Conservation (phyloP, 257 asterid genomes). For the Solanum ossicruentum region DNA sequence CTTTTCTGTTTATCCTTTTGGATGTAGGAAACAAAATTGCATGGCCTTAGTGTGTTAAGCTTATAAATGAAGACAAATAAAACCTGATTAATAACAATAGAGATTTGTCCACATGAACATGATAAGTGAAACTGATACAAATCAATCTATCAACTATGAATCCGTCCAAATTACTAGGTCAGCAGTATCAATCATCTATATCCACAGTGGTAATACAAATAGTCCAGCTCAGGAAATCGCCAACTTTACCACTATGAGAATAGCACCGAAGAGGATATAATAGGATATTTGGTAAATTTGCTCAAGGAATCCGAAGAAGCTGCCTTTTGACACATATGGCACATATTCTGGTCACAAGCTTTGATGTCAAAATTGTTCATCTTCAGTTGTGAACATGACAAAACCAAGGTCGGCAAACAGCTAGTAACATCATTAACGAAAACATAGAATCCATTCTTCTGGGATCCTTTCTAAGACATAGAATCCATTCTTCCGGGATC, state of each 20-base stretch:
- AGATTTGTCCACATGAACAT: not conserved
- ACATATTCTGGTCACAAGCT: not conserved
- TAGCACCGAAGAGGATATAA: not conserved
- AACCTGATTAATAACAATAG: not conserved
- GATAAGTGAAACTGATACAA: not conserved
- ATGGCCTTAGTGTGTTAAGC: not conserved
- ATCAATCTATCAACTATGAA: not conserved
- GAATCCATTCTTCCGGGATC: not conserved
- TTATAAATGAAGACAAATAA: not conserved
- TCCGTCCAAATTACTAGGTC: not conserved
- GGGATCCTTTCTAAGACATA: no score
- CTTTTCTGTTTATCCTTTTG: not conserved
- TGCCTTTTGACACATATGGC: not conserved
- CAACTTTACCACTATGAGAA: not conserved
- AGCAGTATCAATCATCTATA: not conserved
- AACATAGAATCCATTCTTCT: not conserved
- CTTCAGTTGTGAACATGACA: not conserved
- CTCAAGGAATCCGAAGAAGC: not conserved
- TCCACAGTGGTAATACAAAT: not conserved
- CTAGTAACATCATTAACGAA: not conserved
- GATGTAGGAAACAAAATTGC: not conserved
- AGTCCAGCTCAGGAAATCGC: not conserved
- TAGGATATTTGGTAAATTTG: not conserved
- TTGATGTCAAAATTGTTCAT: not conserved
- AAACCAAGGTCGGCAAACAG: not conserved